These are phyloP conservation scores for barley (Hordeum vulgare) DNA, from an alignment of 176 grass and related monocot species.

Conservation along the genomic window DNA sequence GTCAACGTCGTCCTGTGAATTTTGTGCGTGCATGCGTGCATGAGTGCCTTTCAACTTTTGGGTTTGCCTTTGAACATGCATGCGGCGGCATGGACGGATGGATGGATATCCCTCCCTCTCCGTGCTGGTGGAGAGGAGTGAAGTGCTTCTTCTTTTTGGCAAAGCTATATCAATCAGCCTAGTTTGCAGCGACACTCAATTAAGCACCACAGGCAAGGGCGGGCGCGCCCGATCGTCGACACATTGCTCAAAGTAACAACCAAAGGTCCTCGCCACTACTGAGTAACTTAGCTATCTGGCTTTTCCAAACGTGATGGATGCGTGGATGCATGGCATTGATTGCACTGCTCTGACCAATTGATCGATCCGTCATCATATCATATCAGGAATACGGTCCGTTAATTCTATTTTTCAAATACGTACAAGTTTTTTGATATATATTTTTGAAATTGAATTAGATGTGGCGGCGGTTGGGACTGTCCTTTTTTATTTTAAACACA, in stretches of 20 bases:
- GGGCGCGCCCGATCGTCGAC: not conserved
- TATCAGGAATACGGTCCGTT: not conserved
- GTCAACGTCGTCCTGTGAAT: not conserved
- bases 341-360: not conserved
- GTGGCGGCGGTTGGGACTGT: too few relatives aligned
- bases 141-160: constrained; percentile 3
- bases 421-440: too few relatives aligned
- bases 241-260: not conserved
- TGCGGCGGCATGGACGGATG: not conserved
- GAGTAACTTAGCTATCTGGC: not conserved
- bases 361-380: not conserved
- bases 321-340: constrained; percentile 11
- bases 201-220: not conserved
- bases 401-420: not conserved
- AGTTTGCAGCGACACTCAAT: constrained; percentile 6
- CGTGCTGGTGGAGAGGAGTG: not conserved
- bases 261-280: too few relatives aligned
- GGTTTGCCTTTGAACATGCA: not conserved
- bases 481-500: too few relatives aligned
- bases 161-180: not conserved
- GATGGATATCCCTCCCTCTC: not conserved
- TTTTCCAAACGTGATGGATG: not conserved
- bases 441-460: not conserved
- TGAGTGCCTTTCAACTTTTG: not conserved
- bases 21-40: not conserved